These are phyloP conservation scores for Emmonsiellopsis sp. DNA, from an alignment of 2,329 filamentous ascomycete genomes.

Conservation along the genomic window DNA sequence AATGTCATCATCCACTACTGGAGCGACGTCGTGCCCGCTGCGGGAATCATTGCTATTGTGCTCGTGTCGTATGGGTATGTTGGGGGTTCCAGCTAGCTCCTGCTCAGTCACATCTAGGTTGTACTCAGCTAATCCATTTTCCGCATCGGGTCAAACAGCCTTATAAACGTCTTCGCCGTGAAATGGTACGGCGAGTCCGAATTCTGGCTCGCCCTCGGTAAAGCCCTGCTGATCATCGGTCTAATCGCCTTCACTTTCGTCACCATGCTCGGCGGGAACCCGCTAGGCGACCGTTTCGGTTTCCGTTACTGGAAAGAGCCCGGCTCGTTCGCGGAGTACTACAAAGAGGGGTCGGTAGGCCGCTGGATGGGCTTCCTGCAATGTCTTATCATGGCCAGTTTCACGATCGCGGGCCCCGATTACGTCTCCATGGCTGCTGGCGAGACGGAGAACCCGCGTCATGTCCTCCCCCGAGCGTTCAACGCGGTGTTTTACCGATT, in stretches of 20 bases:
- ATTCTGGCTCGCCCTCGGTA: slow-evolving; percentile 63
- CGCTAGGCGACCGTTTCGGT: slow-evolving; percentile 59
- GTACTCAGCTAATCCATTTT: not conserved
- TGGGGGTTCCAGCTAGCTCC: not conserved
- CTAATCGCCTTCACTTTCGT: slow-evolving; percentile 71
- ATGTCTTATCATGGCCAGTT: slow-evolving; percentile 61
- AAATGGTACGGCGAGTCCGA: slow-evolving; percentile 69
- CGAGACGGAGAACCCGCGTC: slow-evolving; percentile 61
- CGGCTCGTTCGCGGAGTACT: slow-evolving; percentile 60
- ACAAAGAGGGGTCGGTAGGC: slow-evolving; percentile 57
- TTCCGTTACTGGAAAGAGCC: slow-evolving; percentile 60
- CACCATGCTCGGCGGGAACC: slow-evolving; percentile 75
- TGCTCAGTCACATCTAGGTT: not conserved
- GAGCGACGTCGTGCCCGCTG: slow-evolving; percentile 37
- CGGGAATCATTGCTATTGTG: slow-evolving; percentile 37
- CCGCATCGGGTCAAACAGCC: slow-evolving; percentile 16
- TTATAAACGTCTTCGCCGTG: slow-evolving; percentile 63
- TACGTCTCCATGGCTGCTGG: slow-evolving; percentile 57
- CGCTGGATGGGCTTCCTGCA: slow-evolving; percentile 66
- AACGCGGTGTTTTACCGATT: slow-evolving; percentile 73
- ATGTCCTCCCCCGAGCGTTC: slow-evolving; percentile 62
- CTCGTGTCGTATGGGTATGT: slow-evolving; percentile 36
- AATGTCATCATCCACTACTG: slow-evolving; percentile 43
- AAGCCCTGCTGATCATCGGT: slow-evolving; percentile 61
- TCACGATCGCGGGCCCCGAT: slow-evolving; percentile 59